Percentiles rank a stretch among this genome's conserved stretches.
phyloP scores from a whole-genome alignment of 768 basidiomycete genomes.

The Leccinum uliginosum region DNA sequence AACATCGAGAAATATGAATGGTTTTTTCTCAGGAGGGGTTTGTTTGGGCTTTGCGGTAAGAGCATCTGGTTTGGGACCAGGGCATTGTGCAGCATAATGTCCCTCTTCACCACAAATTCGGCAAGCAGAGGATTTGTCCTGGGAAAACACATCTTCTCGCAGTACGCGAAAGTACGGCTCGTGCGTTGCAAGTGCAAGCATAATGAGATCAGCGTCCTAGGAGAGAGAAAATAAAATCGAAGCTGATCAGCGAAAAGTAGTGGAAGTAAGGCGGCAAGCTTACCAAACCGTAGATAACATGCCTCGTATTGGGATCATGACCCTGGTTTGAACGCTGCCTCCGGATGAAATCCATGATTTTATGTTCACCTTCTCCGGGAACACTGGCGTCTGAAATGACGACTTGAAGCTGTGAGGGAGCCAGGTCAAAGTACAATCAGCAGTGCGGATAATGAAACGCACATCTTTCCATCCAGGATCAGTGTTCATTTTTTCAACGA shows the following conservation, averaged over 20 bases:
- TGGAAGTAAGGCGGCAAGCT: constrained; percentile 21
- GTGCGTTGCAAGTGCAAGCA: constrained; percentile 96
- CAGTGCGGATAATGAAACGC: constrained; percentile 15
- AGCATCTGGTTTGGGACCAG: constrained; percentile 66
- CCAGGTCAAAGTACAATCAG: neutral
- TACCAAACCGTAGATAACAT: constrained; percentile 97
- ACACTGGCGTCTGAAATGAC: constrained; percentile 96
- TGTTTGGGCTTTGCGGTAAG: constrained; percentile 39
- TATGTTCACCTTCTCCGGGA: constrained; percentile 98
- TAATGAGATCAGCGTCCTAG: constrained; percentile 98
- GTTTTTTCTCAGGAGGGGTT: constrained; percentile 65
- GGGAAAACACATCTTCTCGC: constrained; percentile 95
- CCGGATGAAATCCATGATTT: constrained; percentile 98
- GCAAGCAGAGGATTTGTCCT: constrained; percentile 76
- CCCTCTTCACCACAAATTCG: constrained; percentile 93
- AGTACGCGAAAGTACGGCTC: constrained; percentile 98
- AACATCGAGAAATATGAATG: constrained; percentile 99
- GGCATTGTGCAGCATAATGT: constrained; percentile 94
- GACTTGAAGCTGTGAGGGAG: constrained; percentile 68
- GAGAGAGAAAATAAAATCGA: neutral
- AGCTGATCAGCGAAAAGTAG: constrained; percentile 6
- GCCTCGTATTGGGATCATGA: constrained; percentile 92
- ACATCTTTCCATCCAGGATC: constrained; percentile 97
- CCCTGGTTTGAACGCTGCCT: constrained; percentile 81
- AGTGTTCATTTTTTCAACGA: constrained; percentile 88